Conservation (phyloP, 2,329 filamentous ascomycete species). For the Colletotrichum sp. region DNA sequence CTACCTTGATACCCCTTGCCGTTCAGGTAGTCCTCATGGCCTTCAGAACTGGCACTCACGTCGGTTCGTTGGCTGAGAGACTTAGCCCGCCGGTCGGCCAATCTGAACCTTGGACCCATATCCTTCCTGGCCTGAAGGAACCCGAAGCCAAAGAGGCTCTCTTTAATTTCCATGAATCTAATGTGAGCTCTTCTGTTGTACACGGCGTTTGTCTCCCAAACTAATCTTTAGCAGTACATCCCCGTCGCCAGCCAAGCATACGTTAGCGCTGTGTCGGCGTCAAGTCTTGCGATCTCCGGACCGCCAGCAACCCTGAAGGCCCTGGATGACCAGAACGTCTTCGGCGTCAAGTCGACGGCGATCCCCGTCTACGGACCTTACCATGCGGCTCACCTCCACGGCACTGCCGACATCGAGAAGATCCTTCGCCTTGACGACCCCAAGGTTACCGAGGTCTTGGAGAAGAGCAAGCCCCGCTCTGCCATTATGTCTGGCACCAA, state of each 20-base stretch:
- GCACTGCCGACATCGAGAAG: slow-evolving; percentile 44
- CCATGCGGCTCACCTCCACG: slow-evolving; percentile 60
- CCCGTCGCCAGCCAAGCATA: slow-evolving; percentile 54
- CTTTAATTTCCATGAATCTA: slow-evolving; percentile 61
- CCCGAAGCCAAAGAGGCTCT: slow-evolving; percentile 55
- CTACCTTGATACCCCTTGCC: slow-evolving; percentile 65
- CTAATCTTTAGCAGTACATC: slow-evolving; percentile 37
- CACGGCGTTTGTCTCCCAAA: not conserved
- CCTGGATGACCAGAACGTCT: slow-evolving; percentile 44
- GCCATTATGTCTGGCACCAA: slow-evolving; percentile 57
- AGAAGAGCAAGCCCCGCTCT: slow-evolving; percentile 47
- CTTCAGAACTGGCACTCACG: slow-evolving; percentile 67
- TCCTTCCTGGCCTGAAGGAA: slow-evolving; percentile 63
- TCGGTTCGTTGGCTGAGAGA: slow-evolving; percentile 53
- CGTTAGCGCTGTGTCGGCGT: slow-evolving; percentile 56
- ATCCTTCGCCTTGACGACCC: slow-evolving; percentile 50
- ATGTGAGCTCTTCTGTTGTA: slow-evolving; percentile 39
- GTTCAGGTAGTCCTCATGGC: slow-evolving; percentile 70
- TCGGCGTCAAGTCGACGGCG: slow-evolving; percentile 47
- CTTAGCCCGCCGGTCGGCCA: slow-evolving; percentile 42
- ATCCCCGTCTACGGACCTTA: slow-evolving; percentile 63
- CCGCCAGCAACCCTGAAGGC: slow-evolving; percentile 53
- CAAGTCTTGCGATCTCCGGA: slow-evolving; percentile 58
- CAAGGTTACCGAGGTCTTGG: slow-evolving; percentile 41
- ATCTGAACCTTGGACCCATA: slow-evolving; percentile 70